Percentiles rank a stretch among this genome's conserved stretches.
phyloP scores from a whole-genome alignment of 805 yeast species.

The Ogataea trehaloabstinens region DNA sequence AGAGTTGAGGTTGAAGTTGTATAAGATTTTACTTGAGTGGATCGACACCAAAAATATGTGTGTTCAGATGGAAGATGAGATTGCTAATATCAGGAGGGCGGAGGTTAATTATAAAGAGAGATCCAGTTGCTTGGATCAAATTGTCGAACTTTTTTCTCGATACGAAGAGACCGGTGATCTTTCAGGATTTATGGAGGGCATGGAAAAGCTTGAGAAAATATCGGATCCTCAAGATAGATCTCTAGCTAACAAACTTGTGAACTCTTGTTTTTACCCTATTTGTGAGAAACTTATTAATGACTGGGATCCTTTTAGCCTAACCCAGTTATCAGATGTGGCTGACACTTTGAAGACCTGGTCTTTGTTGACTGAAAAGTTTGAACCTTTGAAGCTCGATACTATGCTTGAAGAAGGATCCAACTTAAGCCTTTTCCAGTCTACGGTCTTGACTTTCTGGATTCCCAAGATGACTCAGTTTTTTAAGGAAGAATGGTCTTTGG shows the following conservation, averaged over 20 bases:
- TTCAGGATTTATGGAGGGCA: slow-evolving; percentile 1
- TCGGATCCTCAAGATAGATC: slow-evolving; percentile 8
- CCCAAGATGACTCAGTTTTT: slow-evolving; percentile 32
- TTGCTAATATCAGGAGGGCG: slow-evolving; percentile 8
- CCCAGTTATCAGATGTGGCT: slow-evolving; percentile 25
- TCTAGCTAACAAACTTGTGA: slow-evolving; percentile 13
- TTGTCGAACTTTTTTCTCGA: background rate
- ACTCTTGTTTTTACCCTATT: slow-evolving; percentile 23
- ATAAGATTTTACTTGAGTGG: slow-evolving; percentile 11
- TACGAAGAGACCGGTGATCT: slow-evolving; percentile 3
- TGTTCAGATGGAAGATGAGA: slow-evolving; percentile 14
- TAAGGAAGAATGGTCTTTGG: slow-evolving; percentile 35
- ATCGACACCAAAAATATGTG: slow-evolving; percentile 10
- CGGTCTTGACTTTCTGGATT: slow-evolving; percentile 36
- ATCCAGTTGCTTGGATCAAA: slow-evolving; percentile 4
- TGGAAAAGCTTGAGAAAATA: slow-evolving; percentile 1
- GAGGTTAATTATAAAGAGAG: slow-evolving; percentile 6
- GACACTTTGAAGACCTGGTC: slow-evolving; percentile 31
- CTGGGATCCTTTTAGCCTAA: slow-evolving; percentile 40
- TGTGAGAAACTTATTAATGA: slow-evolving; percentile 17
- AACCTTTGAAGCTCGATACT: slow-evolving; percentile 3
- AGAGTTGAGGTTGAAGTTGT: slow-evolving; percentile 20
- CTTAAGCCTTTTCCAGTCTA: slow-evolving; percentile 30
- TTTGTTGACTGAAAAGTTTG: slow-evolving; percentile 8
- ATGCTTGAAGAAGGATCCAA: slow-evolving; percentile 1